These are phyloP conservation scores for Apiospora aurea DNA, from an alignment of 2,329 filamentous ascomycete species.

Conservation along the genomic window DNA sequence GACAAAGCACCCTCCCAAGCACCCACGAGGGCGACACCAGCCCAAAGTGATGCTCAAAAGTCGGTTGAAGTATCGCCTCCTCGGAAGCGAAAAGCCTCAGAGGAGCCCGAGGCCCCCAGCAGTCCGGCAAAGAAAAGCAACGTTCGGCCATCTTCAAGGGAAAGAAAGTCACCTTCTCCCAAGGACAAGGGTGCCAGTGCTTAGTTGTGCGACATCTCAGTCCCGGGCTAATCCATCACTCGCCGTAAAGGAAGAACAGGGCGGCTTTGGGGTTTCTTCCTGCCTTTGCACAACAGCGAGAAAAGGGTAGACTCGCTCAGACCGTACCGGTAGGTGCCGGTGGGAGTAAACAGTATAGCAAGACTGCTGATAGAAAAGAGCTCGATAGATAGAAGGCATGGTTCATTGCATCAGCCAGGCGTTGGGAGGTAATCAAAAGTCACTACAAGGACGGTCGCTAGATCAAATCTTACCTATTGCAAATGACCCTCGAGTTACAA, in stretches of 20 bases:
- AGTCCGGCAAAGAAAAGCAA: slow-evolving; percentile 19
- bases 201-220: neutral
- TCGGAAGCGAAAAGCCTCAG: slow-evolving; percentile 28
- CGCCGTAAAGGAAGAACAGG: slow-evolving; percentile 19
- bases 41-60: slow-evolving; percentile 18
- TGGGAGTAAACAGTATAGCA: neutral
- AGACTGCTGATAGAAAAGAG: slow-evolving; percentile 1
- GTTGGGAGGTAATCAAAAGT: slow-evolving; percentile 24
- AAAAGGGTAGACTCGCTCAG: neutral
- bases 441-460: neutral
- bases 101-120: slow-evolving; percentile 16
- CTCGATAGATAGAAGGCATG: slow-evolving; percentile 8
- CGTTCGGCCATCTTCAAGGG: slow-evolving; percentile 6
- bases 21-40: slow-evolving; percentile 21
- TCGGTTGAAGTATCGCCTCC: slow-evolving; percentile 27
- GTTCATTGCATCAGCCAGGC: slow-evolving; percentile 25
- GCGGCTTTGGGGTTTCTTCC: neutral
- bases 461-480: neutral
- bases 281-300: neutral
- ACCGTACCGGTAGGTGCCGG: neutral
- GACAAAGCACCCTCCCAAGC: slow-evolving; percentile 2
- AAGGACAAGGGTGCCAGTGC: slow-evolving; percentile 11
- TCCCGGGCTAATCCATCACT: neutral
- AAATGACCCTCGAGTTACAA: neutral
- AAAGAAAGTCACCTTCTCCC: slow-evolving; percentile 23